These are phyloP conservation scores for Saccharomyces paradoxus DNA, from an alignment of 805 yeast genomes.

Conservation along the genomic window DNA sequence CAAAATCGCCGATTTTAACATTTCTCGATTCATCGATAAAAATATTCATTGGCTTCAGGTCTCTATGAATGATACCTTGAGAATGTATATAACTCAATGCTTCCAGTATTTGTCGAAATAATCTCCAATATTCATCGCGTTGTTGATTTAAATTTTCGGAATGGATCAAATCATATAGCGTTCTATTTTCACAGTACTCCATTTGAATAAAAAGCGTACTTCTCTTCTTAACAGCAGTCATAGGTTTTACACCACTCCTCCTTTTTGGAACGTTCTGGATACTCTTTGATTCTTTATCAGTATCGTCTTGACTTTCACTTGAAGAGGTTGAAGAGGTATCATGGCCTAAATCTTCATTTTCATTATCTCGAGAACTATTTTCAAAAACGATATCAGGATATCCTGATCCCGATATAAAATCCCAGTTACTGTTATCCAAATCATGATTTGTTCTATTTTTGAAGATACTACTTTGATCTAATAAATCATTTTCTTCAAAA, in stretches of 20 bases:
- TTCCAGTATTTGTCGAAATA: constrained; percentile 78
- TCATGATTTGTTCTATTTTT: constrained; percentile 25
- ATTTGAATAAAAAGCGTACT: constrained; percentile 89
- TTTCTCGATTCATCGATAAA: constrained; percentile 86
- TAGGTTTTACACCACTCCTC: not conserved
- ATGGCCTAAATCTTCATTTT: constrained; percentile 17
- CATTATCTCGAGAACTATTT: constrained; percentile 26
- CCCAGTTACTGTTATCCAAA: constrained; percentile 37
- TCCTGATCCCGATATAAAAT: constrained; percentile 51
- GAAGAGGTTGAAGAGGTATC: constrained; percentile 11
- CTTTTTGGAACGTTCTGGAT: not conserved
- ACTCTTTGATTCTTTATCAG: constrained; percentile 4
- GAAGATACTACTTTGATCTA: constrained; percentile 24
- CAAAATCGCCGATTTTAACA: constrained; percentile 94
- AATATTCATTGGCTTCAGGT: constrained; percentile 89
- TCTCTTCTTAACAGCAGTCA: constrained; percentile 26
- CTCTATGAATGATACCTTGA: constrained; percentile 92
- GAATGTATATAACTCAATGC: constrained; percentile 87
- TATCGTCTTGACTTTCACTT: constrained; percentile 1
- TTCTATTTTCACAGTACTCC: constrained; percentile 97
- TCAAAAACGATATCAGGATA: constrained; percentile 51
- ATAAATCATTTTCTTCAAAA: constrained; percentile 8
- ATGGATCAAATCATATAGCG: constrained; percentile 72
- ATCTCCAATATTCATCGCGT: constrained; percentile 80
- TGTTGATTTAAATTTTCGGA: constrained; percentile 63